Evolutionary conservation across 768 basidiomycete genomes (phyloP), one percentile per base, ranked within the genome.

Genomic region (Termitomyces sp.): DNA sequence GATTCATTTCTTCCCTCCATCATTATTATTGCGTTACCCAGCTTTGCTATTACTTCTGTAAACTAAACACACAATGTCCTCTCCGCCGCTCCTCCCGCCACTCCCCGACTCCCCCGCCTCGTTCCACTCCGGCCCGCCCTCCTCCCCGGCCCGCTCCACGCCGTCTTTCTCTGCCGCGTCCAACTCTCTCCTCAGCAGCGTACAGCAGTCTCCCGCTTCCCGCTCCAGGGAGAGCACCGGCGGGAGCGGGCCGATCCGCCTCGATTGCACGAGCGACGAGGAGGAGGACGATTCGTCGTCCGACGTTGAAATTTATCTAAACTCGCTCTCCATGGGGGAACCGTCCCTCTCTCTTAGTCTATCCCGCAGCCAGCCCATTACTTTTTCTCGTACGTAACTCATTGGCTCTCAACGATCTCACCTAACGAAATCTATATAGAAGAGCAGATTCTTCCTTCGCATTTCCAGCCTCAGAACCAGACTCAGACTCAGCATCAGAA

Each of bases 291-390:
- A 64, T 26, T 60, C 62, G 20, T 66, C 65, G 40, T 63, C 62
- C 16, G 67, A 68, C 28, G 68, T 76, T 41, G 75, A 76, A 61
- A 75, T 76, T 18, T 75, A 74, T 55, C 67, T 76, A 47, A 68
- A 69, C 52, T 67, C 68, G 49, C 69, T 72, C 47, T 69, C 68
- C 26, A 63, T 74, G 60, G 68, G 72, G 58, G 68, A 72, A 58
- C 72, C 71, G 9, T 50, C 63, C 3, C 46, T 49, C 14, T 56
- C 36, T 28, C 28, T 48, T 6, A 14, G 40, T 47, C 33, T 46
- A 9, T 50, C 50, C 5, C 32, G 32, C 10, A 35, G 33, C n/a
- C 50, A 50, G 13, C 49, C 49, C 8, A 50, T 50, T 35, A 50
- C 32, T 50, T 50, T 50, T 50, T 33, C 49, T 10, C 50, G 50